phyloP scores from a whole-genome alignment of 352 stramenopile genomes.

The Aphanomyces euteiches region DNA sequence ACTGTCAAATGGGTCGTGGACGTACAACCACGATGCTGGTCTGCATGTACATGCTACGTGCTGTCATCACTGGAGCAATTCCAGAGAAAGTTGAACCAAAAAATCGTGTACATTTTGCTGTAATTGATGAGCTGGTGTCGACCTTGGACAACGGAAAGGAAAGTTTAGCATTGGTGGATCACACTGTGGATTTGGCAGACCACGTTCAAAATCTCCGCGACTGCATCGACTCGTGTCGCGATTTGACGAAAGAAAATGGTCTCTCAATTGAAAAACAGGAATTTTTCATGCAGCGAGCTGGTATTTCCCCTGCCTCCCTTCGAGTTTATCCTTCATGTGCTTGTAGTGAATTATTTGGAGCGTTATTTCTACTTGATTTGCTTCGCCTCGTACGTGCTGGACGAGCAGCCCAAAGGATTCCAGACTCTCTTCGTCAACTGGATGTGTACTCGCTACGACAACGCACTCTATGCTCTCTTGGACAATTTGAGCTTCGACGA shows the following conservation, averaged over 20 bases:
- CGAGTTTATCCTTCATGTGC: constrained; percentile 8
- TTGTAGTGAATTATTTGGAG: constrained; percentile 80
- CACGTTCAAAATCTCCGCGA: constrained; percentile 84
- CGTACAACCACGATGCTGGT: constrained; percentile 85
- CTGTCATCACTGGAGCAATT: constrained; percentile 36
- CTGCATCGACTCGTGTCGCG: constrained; percentile 73
- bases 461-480: constrained; percentile 75
- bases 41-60: constrained; percentile 81
- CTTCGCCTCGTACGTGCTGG: constrained; percentile 82
- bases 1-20: constrained; percentile 88
- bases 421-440: constrained; percentile 67
- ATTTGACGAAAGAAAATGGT: constrained; percentile 69
- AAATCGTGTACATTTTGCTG: constrained; percentile 54
- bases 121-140: constrained; percentile 66
- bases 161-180: constrained; percentile 64
- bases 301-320: constrained; percentile 18
- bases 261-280: constrained; percentile 64
- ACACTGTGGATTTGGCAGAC: constrained; percentile 71
- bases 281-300: constrained; percentile 74
- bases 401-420: constrained; percentile 58
- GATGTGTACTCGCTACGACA: constrained; percentile 82
- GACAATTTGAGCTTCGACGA: constrained; percentile 86
- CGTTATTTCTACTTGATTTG: constrained; percentile 88
- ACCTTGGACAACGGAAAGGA: constrained; percentile 67
- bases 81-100: background rate